Evolutionary conservation across 805 yeast species (phyloP), one percentile per base, ranked within the genome.

Genomic region (Kregervanrija delftensis): DNA sequence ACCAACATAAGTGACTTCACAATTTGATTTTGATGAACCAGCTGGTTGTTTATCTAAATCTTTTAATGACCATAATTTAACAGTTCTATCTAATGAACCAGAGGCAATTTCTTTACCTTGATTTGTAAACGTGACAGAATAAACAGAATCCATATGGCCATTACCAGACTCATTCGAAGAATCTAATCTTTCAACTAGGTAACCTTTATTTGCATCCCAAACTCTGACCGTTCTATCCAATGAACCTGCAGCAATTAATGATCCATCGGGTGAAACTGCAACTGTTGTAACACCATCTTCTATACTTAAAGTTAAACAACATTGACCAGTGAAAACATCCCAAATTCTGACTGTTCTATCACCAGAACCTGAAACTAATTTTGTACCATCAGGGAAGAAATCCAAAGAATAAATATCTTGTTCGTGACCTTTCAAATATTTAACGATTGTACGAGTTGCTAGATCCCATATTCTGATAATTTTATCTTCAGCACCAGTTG

Each of bases 201-300:
- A 85, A 2, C 96, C 96, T 22, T 95, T 85, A 39, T 86, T 78
- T 9, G 96, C 84, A 68, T 91, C 96, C 97, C 98, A 91, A 40
- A 93, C 96, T 51, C 98, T 77, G 42, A 93, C 97, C 31, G 96
- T 85, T 67, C 95, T 77, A 70, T 91, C 99, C 53, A 91, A 77
- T 33, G 96, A 86, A 41, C 99, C 99, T 13, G 97, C 98, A 35
- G 97, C 98, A 57, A 93, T 88, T 56, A 81, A 78, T 55, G 83
- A 79, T 35, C 97, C 96, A 65, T 91, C 95, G 41, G 97, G 97
- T 8, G 96, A 86, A 36, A 91, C 91, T 15, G 97, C 96, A 39
- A 91, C 97, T 0, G 99, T 91, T 45, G 99, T 91, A 43, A 91
- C 98, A 55, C 99, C 99, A 64, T 91, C 98, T 67, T 91, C 97